Conservation (phyloP, 2,329 filamentous ascomycete genomes). For the Talaromyces atroroseus region DNA sequence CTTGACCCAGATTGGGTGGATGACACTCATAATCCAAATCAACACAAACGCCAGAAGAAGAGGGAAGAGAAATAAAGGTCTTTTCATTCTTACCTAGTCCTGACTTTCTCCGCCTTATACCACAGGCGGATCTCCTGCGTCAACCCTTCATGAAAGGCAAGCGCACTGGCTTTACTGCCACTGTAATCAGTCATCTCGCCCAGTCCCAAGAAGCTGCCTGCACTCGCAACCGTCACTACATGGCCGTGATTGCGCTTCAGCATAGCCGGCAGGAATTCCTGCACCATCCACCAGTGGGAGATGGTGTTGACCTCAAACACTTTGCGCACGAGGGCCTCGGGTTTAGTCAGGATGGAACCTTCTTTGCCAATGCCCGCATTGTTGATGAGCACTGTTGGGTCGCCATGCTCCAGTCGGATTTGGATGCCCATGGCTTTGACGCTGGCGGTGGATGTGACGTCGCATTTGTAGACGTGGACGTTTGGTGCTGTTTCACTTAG, state of each 20-base stretch:
- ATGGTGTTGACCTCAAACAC: constrained; percentile 51
- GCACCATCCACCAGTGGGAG: constrained; percentile 46
- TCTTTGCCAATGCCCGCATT: constrained; percentile 47
- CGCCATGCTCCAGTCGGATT: constrained; percentile 37
- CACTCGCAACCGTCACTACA: constrained; percentile 51
- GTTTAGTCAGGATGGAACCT: constrained; percentile 44
- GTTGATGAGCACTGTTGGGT: constrained; percentile 46
- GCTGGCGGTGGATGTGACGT: constrained; percentile 32
- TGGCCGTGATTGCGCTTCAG: constrained; percentile 49
- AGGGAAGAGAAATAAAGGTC: background rate
- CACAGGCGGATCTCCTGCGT: constrained; percentile 32
- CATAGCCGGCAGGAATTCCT: constrained; percentile 51
- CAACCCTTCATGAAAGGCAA: constrained; percentile 50
- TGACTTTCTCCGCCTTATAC: constrained; percentile 34
- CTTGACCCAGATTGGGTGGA: constrained; percentile 41
- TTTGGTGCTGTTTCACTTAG: constrained; percentile 21
- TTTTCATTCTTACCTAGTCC: constrained; percentile 35
- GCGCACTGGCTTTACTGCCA: constrained; percentile 47
- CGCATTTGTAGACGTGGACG: constrained; percentile 32
- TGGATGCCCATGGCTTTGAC: constrained; percentile 30
- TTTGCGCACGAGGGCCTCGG: constrained; percentile 40
- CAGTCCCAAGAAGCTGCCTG: constrained; percentile 46
- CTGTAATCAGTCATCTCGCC: constrained; percentile 50
- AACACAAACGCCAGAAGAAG: constrained; percentile 2
- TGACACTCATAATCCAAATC: constrained; percentile 19